Evolutionary conservation across 768 basidiomycete species (phyloP).

Genomic region (Xerocomellus intermedius): DNA sequence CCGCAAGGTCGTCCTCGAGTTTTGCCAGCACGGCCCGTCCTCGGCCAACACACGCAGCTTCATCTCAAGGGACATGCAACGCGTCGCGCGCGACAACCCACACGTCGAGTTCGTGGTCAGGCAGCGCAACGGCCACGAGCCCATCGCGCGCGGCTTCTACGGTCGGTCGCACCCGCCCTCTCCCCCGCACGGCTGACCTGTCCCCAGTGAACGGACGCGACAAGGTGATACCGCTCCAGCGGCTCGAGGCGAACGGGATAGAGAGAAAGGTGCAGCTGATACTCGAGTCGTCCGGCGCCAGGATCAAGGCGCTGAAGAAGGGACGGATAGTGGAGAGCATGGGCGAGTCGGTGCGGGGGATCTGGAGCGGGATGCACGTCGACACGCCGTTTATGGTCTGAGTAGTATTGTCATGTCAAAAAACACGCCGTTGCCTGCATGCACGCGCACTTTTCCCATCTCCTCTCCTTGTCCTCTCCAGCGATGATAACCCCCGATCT

Average conservation of each 20-base stretch:
- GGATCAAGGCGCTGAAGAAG: slow-evolving; percentile 77
- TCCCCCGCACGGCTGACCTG: slow-evolving; percentile 12
- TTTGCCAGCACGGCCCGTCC: slow-evolving; percentile 79
- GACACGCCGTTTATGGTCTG: slow-evolving; percentile 61
- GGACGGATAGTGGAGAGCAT: slow-evolving; percentile 67
- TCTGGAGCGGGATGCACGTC: slow-evolving; percentile 88
- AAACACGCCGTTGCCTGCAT: slow-evolving; percentile 35
- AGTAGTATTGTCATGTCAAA: slow-evolving; percentile 24
- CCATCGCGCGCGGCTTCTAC: slow-evolving; percentile 82
- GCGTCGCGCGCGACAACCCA: slow-evolving; percentile 69
- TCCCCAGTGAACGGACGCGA: slow-evolving; percentile 78
- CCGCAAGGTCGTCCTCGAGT: slow-evolving; percentile 88
- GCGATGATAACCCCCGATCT: slow-evolving; percentile 13
- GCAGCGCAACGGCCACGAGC: slow-evolving; percentile 71
- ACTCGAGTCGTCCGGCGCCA: slow-evolving; percentile 83
- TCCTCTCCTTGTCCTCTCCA: background rate
- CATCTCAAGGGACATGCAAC: slow-evolving; percentile 59
- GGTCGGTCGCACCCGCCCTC: slow-evolving; percentile 38
- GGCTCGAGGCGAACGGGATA: slow-evolving; percentile 70
- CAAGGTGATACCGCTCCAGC: slow-evolving; percentile 82
- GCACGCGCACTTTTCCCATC: slow-evolving; percentile 8
- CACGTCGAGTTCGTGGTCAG: slow-evolving; percentile 84
- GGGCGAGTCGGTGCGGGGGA: slow-evolving; percentile 79
- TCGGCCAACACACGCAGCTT: slow-evolving; percentile 71
- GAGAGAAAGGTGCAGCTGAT: slow-evolving; percentile 78